These are phyloP conservation scores for Lizanozyma gosingica DNA, from an alignment of 1,139 yeast species.

Conservation along the genomic window DNA sequence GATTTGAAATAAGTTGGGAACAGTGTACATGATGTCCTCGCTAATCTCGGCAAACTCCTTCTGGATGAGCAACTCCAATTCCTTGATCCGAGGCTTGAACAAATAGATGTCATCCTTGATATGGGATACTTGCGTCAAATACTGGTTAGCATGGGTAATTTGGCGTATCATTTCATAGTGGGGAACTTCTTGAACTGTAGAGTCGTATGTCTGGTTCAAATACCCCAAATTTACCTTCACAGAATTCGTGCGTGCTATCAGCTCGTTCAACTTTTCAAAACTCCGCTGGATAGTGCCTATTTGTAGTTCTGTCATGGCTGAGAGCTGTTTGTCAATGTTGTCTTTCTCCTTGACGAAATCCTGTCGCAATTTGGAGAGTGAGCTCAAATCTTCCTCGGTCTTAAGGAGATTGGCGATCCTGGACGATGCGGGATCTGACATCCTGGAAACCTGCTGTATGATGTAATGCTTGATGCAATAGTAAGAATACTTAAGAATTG, in stretches of 20 bases:
- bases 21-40: conserved; percentile 44
- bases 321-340: conserved; percentile 62
- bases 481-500: no score
- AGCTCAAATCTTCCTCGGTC: conserved; percentile 50
- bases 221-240: conserved; percentile 49
- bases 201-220: conserved; percentile 48
- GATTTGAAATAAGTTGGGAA: conserved; percentile 53
- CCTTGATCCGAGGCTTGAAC: conserved; percentile 42
- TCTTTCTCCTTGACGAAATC: conserved; percentile 63
- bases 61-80: conserved; percentile 46
- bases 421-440: conserved; percentile 38
- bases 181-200: conserved; percentile 43
- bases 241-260: conserved; percentile 32
- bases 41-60: conserved; percentile 40
- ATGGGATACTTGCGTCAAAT: conserved; percentile 58
- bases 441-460: conserved; percentile 8
- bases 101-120: conserved; percentile 56
- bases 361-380: conserved; percentile 44
- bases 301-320: conserved; percentile 54
- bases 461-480: no score
- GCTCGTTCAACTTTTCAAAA: conserved; percentile 25
- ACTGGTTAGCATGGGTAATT: conserved; percentile 62
- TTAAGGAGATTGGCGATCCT: conserved; percentile 37
- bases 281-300: conserved; percentile 42
- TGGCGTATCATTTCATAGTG: conserved; percentile 50